These are phyloP conservation scores for Nepenthes gracilis DNA, from an alignment of 148 eudicot genomes.

Conservation along the genomic window DNA sequence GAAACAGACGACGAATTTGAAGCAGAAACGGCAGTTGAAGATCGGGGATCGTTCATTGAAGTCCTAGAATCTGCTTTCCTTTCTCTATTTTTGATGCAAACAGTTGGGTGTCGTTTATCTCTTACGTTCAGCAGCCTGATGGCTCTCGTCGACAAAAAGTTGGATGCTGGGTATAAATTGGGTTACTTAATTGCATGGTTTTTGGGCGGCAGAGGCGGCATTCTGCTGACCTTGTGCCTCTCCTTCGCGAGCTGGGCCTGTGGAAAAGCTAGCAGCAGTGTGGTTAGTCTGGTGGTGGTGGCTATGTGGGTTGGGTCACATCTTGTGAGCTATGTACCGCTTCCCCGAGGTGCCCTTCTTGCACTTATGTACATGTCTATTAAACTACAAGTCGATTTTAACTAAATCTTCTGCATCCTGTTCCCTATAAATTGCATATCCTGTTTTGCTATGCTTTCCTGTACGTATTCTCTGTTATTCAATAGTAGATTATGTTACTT, in stretches of 20 bases:
- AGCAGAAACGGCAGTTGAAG: too few species aligned
- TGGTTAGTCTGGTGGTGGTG: conserved; percentile 44
- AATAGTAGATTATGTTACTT: too few species aligned
- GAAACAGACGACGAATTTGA: too few species aligned
- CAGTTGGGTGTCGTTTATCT: conserved; percentile 45
- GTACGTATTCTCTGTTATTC: too few species aligned
- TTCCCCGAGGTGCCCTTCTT: conserved; percentile 81
- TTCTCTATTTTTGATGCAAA: conserved; percentile 61
- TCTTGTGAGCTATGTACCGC: conserved; percentile 45
- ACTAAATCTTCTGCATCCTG: too few species aligned
- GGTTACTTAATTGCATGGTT: conserved; percentile 70
- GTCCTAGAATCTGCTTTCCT: conserved; percentile 60
- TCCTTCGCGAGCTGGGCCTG: conserved; percentile 79
- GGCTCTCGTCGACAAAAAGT: conserved; percentile 53
- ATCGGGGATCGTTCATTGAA: conserved; percentile 50
- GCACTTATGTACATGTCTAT: conserved; percentile 33
- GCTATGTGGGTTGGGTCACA: conserved; percentile 78
- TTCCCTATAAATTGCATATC: too few species aligned
- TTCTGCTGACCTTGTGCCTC: conserved; percentile 67
- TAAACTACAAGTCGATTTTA: too few species aligned
- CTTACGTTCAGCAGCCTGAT: conserved; percentile 58
- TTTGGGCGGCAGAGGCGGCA: conserved; percentile 67
- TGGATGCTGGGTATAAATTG: conserved; percentile 71
- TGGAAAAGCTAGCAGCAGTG: conserved; percentile 76
- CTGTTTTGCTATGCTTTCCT: too few species aligned